Percentiles rank a stretch among this genome's conserved stretches.
Evolutionary conservation across 495 filamentous ascomycete species (phyloP).

Genomic region (Haplographium delicatum): DNA sequence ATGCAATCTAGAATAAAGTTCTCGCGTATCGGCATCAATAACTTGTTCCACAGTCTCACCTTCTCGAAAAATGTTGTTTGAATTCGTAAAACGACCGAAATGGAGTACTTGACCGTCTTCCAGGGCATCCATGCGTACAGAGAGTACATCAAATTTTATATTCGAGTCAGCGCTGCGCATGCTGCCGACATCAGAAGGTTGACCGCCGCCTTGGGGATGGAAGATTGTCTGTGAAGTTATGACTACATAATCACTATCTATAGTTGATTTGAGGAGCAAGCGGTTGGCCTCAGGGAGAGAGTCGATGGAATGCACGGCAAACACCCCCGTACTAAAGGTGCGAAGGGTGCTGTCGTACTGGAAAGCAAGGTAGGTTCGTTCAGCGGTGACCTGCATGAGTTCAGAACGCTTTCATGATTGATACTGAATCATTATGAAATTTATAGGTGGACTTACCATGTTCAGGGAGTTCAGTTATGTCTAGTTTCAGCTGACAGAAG

Average conservation of each 20-base stretch:
- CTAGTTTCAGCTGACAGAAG: no score
- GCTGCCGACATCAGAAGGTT: constrained; percentile 55
- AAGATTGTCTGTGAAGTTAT: constrained; percentile 60
- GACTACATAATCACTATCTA: constrained; percentile 42
- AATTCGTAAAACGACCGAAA: constrained; percentile 43
- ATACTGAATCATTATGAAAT: no score
- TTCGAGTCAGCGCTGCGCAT: constrained; percentile 33
- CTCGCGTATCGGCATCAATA: constrained; percentile 49
- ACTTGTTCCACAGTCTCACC: constrained; percentile 41
- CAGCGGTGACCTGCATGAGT: no score
- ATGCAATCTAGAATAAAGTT: constrained; percentile 55
- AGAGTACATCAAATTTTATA: constrained; percentile 30
- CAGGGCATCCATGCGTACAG: constrained; percentile 47
- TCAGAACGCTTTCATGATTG: no score
- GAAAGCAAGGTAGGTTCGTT: constrained; percentile 48
- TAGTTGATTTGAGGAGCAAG: constrained; percentile 43
- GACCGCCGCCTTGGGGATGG: constrained; percentile 61
- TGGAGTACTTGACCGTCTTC: constrained; percentile 50
- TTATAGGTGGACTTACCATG: no score
- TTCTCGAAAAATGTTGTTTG: constrained; percentile 22
- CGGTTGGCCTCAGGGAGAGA: constrained; percentile 40
- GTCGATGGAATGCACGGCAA: constrained; percentile 39
- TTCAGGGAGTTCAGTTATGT: no score
- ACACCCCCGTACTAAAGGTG: constrained; percentile 37
- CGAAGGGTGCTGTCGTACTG: constrained; percentile 49